Conservation (phyloP, 169 alveolate species). For the Plasmodium chabaudi region DNA sequence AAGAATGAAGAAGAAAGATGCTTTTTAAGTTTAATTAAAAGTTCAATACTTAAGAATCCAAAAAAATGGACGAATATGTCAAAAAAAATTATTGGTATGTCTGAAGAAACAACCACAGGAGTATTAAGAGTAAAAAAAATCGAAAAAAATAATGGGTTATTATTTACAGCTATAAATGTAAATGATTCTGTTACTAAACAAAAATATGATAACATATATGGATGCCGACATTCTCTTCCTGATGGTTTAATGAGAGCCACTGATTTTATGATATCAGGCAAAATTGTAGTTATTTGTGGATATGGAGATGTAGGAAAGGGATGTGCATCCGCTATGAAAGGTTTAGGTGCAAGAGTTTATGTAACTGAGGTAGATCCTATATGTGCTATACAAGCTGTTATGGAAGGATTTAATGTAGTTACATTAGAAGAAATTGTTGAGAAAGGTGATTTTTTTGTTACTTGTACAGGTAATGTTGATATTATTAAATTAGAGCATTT, state of each 20-base stretch:
- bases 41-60: constrained; percentile 89
- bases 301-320: constrained; percentile 99
- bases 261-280: constrained; percentile 98
- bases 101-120: constrained; percentile 99
- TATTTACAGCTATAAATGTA: constrained; percentile 97
- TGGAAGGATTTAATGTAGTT: constrained; percentile 97
- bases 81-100: constrained; percentile 93
- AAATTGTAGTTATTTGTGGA: constrained; percentile 96
- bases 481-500: constrained; percentile 95
- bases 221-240: constrained; percentile 98
- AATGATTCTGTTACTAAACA: constrained; percentile 98
- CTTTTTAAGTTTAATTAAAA: constrained; percentile 88
- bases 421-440: constrained; percentile 92
- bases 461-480: constrained; percentile 97
- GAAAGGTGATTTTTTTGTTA: constrained; percentile 96
- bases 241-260: constrained; percentile 99
- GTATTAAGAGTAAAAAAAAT: constrained; percentile 94
- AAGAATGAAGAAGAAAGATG: constrained; percentile 82
- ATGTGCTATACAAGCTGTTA: constrained; percentile 98
- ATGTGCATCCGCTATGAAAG: constrained; percentile 97
- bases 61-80: constrained; percentile 94
- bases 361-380: constrained; percentile 99
- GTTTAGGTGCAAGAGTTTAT: constrained; percentile 97
- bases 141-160: constrained; percentile 91
- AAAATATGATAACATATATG: constrained; percentile 98